These are phyloP conservation scores for Scenedesmus sp. DNA, from an alignment of 163 green algal species.

Conservation along the genomic window DNA sequence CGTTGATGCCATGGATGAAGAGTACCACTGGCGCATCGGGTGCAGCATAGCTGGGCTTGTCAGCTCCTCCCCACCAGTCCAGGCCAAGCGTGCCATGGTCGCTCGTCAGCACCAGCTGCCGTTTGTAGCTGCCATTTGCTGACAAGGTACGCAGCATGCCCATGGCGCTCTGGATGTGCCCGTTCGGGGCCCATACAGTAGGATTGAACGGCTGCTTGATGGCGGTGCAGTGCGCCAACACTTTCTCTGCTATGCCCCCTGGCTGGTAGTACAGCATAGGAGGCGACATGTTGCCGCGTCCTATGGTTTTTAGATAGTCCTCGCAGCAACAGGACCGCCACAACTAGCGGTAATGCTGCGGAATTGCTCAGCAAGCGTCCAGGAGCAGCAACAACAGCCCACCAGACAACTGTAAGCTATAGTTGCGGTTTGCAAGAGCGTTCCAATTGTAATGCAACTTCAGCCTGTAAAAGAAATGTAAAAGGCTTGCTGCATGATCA, in stretches of 20 bases:
- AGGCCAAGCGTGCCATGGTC: slow-evolving; percentile 80
- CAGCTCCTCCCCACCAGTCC: slow-evolving; percentile 78
- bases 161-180: slow-evolving; percentile 60
- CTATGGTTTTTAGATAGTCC: not conserved
- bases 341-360: not conserved
- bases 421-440: not conserved
- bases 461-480: not conserved
- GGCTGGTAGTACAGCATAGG: slow-evolving; percentile 33
- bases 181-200: slow-evolving; percentile 60
- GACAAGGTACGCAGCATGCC: slow-evolving; percentile 54
- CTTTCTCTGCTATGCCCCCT: slow-evolving; percentile 32
- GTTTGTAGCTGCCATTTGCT: slow-evolving; percentile 56
- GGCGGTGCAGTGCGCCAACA: slow-evolving; percentile 55
- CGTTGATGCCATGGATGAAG: slow-evolving; percentile 75
- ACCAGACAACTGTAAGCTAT: not conserved
- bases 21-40: slow-evolving; percentile 73
- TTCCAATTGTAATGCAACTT: not conserved
- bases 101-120: slow-evolving; percentile 63
- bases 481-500: not conserved
- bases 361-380: not conserved
- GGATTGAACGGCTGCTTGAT: slow-evolving; percentile 64
- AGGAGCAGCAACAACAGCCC: not conserved
- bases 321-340: not conserved
- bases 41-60: slow-evolving; percentile 50
- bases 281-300: not conserved